phyloP scores from a whole-genome alignment of 2,329 filamentous ascomycete genomes.

The Penicillium sp. region DNA sequence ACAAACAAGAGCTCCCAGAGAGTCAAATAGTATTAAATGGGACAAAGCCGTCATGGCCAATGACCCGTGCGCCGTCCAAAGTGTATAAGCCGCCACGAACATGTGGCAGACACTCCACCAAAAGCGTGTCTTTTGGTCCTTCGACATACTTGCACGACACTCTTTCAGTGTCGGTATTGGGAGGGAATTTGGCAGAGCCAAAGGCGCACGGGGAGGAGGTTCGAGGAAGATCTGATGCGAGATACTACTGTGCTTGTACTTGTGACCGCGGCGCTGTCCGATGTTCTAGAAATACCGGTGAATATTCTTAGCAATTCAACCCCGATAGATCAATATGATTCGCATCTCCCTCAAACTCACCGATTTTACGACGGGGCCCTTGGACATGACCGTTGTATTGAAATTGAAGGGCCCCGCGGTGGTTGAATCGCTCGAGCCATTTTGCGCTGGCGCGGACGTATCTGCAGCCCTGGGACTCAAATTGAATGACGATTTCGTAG shows the following conservation, averaged over 20 bases:
- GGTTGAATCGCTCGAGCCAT: conserved; percentile 38
- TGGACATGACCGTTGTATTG: conserved; percentile 77
- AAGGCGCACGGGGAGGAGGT: conserved; percentile 79
- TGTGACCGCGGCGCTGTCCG: conserved; percentile 89
- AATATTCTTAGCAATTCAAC: conserved; percentile 28
- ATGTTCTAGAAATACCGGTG: conserved; percentile 65
- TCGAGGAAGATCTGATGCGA: conserved; percentile 97
- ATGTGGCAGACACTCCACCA: conserved; percentile 92
- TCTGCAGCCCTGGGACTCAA: conserved; percentile 34
- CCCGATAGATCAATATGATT: background rate
- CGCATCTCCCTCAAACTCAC: conserved; percentile 53
- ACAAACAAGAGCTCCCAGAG: conserved; percentile 86
- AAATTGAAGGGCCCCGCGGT: conserved; percentile 84
- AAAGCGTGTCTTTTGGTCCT: conserved; percentile 79
- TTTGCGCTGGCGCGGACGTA: conserved; percentile 26
- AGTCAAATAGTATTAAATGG: conserved; percentile 93
- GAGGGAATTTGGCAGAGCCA: conserved; percentile 87
- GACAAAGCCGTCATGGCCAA: conserved; percentile 90
- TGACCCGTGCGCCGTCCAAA: conserved; percentile 83
- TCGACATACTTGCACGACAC: conserved; percentile 86
- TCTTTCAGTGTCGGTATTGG: conserved; percentile 89
- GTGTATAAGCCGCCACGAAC: conserved; percentile 78
- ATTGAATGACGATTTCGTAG: conserved; percentile 41
- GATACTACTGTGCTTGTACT: conserved; percentile 96
- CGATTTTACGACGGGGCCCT: conserved; percentile 72